These are phyloP conservation scores for Solanum chacoense DNA, from an alignment of 305 asterid species.

Conservation along the genomic window DNA sequence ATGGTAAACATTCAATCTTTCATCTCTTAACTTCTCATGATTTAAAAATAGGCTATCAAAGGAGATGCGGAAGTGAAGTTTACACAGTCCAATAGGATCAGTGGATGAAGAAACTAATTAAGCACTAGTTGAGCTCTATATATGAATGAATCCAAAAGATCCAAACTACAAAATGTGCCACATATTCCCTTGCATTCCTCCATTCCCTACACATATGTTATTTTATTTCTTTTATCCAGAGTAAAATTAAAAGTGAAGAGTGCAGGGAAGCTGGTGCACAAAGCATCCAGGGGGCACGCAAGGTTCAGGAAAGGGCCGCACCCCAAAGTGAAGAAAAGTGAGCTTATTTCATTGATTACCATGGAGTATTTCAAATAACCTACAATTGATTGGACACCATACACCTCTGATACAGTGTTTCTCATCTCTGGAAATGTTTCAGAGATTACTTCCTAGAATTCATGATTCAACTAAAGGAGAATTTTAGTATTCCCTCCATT, in stretches of 20 bases:
- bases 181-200: not conserved
- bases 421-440: not conserved
- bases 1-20: not conserved
- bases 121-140: not conserved
- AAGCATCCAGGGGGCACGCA: not conserved
- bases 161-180: not conserved
- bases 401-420: not conserved
- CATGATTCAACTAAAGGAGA: not conserved
- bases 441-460: not conserved
- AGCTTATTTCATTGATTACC: not conserved
- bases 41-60: not conserved
- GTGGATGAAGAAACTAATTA: not conserved
- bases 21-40: not conserved
- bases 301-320: not conserved
- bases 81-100: not conserved
- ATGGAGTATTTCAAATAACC: not conserved
- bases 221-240: not conserved
- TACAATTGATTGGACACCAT: not conserved
- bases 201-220: not conserved
- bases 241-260: not conserved
- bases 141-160: not conserved
- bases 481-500: not conserved
- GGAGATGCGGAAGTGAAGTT: not conserved
- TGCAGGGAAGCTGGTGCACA: not conserved
- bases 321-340: not conserved